Evolutionary conservation across 176 grass and related monocot genomes (phyloP).

Genomic region (Raddia distichophylla): DNA sequence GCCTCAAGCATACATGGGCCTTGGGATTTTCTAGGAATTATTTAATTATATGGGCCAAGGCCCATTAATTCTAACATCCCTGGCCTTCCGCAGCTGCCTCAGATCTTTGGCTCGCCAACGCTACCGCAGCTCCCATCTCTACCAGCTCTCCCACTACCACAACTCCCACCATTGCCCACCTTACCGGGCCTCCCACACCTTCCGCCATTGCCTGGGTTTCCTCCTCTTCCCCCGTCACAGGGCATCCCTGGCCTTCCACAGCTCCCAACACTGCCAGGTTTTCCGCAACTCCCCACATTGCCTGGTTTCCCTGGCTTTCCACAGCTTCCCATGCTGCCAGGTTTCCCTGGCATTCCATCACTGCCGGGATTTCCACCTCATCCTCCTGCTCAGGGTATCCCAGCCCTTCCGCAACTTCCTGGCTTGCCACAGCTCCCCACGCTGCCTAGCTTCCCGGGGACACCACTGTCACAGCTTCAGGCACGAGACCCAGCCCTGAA

Average conservation of each 20-base stretch:
- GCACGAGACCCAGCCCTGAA: too few species aligned
- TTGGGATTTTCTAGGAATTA: too few species aligned
- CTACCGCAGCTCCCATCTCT: background rate
- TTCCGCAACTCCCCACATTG: background rate
- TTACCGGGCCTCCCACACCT: background rate
- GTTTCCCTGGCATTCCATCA: background rate
- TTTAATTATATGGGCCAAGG: too few species aligned
- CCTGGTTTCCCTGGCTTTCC: background rate
- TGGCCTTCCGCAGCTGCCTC: background rate
- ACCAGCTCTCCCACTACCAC: too few species aligned
- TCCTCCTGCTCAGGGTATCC: background rate
- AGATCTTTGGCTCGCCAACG: background rate
- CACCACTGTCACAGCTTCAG: too few species aligned
- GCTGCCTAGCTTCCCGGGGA: background rate
- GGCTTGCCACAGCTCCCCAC: background rate
- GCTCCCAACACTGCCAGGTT: background rate
- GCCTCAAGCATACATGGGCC: too few species aligned
- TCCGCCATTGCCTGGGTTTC: background rate
- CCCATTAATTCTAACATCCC: too few species aligned
- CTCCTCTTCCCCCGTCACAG: background rate
- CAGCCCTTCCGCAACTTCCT: background rate
- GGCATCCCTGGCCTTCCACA: background rate
- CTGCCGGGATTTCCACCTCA: background rate
- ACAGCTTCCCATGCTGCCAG: background rate
- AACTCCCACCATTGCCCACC: background rate